Evolutionary conservation across 192 early-diverging fungal species (phyloP), one percentile per base, ranked within the genome.

Genomic region (Coemansia pectinata): DNA sequence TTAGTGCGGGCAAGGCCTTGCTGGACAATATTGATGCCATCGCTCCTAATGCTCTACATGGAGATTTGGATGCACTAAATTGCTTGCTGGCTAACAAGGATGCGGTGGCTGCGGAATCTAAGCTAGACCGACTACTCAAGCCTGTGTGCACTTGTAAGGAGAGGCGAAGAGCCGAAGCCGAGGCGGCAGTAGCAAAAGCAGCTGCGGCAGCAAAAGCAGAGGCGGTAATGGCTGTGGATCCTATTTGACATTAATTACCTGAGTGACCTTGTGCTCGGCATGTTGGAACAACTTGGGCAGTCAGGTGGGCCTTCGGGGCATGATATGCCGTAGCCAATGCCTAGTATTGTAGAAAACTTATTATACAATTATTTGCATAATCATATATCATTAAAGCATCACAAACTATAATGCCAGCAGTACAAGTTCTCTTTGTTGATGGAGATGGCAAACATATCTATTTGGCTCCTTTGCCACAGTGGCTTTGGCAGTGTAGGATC

Each of bases 21-120:
- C 53, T 83, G 70, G 34, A 48, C 0, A 27, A 33, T 55, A 73
- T 83, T 27, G 81, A 76, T 25, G 81, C 81, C 1, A 61, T 50
- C 3, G 76, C 76, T 14, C 81, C 81, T 6, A 78, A 78, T 36
- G 61, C 81, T 5, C 64, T 83, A 25, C 67, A 74, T 41, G 81
- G 76, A 15, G 68, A 83, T 33, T 34, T 83, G 65, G 48, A 25
- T 9, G 47, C 59, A 9, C 36, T 70, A 25, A 57, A 73, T 11
- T 36, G 11, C 14, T 36, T 75, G 41, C 36, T 69, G 4, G 41
- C 29, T 3, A 34, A 27, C 5, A 61, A 61, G 19, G 36, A 21
- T 19, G 3, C 6, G 33, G 34, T 10, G 34, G 7, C 53, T 11
- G 34, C 41, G 9, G 38, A 44, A 27, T 63, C 63, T 19, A 60